Base-by-base conservation (phyloP, 1,284 basidiomycete species). In the Phlebopus sp. region DNA sequence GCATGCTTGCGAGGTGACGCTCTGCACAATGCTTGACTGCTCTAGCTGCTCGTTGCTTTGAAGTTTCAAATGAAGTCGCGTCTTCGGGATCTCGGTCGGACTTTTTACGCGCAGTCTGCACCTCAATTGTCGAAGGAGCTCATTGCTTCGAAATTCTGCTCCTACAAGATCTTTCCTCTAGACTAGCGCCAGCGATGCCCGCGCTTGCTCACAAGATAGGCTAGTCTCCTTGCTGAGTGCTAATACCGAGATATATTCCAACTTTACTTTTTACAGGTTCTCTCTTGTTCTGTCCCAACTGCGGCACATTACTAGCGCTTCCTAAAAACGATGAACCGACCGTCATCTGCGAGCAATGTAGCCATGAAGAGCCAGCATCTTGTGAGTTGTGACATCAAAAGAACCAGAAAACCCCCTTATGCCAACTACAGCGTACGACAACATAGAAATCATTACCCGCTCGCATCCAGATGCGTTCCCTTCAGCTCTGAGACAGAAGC, bases 401-500 rank as follows among this genome's bases (percentile, higher is more conserved):
- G 8, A 11, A 40, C 10, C 34, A 4, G 36, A 25, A 18, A 11
- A 45, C 39, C 30, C 9, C 27, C 29, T 53, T 39, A 54, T 43
- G 5, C 27, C 10, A 15, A 44, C 19, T 27, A 13, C 50, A 98
- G 96, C 93, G 5, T 98, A 97, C 66, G 94, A 98, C 63, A 90
- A 94, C 64, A 86, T 90, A 29, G 82, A 90, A 55, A 93, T 97
- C 50, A 84, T 86, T 41, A 99, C 96, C 0, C 84, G 82, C 34
- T 97, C 94, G 2, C 90, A 94, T 54, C 88, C 92, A 0, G 89
- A 93, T 52, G 96, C 96, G 7, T 98, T 99, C 69, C 96, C 96
- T 0, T 95, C 92, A 19, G 79, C 85, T 0, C 70, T 99, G 50
- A 76, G 87, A 56, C 90, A 93, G 57, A 93, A 93, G 64, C 79